Evolutionary conservation across 768 basidiomycete genomes (phyloP).

Genomic region (Suillus brevipes): DNA sequence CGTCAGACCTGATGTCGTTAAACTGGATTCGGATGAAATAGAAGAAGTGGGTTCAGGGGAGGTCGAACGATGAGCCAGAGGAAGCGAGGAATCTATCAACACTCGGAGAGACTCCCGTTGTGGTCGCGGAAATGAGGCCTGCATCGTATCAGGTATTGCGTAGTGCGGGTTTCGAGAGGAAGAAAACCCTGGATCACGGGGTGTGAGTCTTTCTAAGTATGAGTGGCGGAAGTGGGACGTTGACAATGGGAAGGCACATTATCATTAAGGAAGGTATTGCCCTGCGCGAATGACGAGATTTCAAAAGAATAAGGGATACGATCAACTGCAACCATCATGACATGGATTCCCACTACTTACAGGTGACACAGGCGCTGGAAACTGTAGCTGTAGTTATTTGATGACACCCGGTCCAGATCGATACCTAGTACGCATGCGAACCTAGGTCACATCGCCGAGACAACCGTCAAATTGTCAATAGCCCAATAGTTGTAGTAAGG

Average conservation of each 20-base stretch:
- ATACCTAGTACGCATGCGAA: not conserved
- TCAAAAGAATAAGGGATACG: conserved; percentile 6
- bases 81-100: conserved; percentile 37
- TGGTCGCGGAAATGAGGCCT: not conserved
- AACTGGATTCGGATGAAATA: conserved; percentile 8
- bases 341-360: conserved; percentile 3
- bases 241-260: not conserved
- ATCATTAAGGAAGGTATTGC: not conserved
- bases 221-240: not conserved
- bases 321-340: conserved; percentile 18
- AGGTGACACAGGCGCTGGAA: not conserved
- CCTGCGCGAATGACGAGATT: conserved; percentile 36
- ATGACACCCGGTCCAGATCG: not conserved
- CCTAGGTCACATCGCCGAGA: conserved; percentile 1
- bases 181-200: not conserved
- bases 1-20: conserved; percentile 23
- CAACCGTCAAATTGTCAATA: not conserved
- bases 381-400: not conserved
- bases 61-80: conserved; percentile 36
- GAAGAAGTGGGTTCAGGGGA: conserved; percentile 28
- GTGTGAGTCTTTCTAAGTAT: not conserved
- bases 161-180: not conserved
- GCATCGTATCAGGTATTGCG: conserved; percentile 8
- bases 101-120: conserved; percentile 27
- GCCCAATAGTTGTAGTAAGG: not conserved